Percentiles rank a stretch among this genome's conserved stretches.
Evolutionary conservation across 2,329 filamentous ascomycete genomes (phyloP).

Genomic region (Trichoderma breve): DNA sequence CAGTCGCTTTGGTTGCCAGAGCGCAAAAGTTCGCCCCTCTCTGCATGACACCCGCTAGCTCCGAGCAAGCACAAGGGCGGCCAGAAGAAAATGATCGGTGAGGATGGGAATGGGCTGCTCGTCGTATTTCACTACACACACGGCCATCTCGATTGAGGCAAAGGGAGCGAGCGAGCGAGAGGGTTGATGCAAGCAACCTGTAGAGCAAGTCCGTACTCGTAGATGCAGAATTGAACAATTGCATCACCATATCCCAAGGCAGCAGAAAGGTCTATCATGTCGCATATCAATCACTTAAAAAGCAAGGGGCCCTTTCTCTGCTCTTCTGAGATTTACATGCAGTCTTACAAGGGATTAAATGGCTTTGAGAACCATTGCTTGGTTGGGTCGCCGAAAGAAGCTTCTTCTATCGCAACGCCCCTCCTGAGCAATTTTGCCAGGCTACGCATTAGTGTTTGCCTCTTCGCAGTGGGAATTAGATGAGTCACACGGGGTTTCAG

Average conservation of each 20-base stretch:
- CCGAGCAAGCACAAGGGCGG: constrained; percentile 18
- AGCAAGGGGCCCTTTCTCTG: neutral
- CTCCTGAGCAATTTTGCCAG: constrained; percentile 19
- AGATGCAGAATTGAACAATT: neutral
- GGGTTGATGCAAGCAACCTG: neutral
- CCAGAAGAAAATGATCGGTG: constrained; percentile 15
- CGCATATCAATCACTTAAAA: neutral
- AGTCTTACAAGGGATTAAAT: neutral
- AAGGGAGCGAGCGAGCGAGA: neutral
- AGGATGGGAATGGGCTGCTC: constrained; percentile 5
- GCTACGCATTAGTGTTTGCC: constrained; percentile 22
- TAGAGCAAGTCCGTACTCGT: neutral
- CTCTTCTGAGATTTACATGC: neutral
- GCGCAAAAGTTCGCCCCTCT: constrained; percentile 23
- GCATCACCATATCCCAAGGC: neutral
- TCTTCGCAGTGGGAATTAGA: neutral
- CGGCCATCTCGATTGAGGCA: constrained; percentile 1
- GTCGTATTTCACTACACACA: constrained; percentile 11
- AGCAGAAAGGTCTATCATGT: neutral
- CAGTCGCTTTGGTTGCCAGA: constrained; percentile 9
- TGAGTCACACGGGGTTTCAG: constrained; percentile 28
- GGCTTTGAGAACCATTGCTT: neutral
- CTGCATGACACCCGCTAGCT: constrained; percentile 24
- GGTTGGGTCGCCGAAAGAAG: constrained; percentile 2
- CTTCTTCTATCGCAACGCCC: constrained; percentile 19